These are phyloP conservation scores for Porodaedalea pini DNA, from an alignment of 1,284 basidiomycete species.

Conservation along the genomic window DNA sequence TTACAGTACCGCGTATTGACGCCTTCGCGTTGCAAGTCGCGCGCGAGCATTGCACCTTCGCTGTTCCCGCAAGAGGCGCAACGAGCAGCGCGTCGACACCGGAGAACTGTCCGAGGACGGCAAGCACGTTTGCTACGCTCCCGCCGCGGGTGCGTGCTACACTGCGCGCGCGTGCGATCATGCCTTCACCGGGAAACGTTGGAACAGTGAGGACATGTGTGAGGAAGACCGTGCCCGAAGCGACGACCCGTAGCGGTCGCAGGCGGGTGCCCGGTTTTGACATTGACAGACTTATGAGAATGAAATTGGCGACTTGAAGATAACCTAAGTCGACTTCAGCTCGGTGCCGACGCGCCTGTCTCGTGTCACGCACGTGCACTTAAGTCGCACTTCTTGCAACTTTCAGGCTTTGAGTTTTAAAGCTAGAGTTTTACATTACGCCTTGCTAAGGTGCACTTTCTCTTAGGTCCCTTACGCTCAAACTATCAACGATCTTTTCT, in stretches of 20 bases:
- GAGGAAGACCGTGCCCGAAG: constrained; percentile 73
- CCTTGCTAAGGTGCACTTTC: not conserved
- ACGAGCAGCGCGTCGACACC: constrained; percentile 64
- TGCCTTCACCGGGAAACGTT: constrained; percentile 54
- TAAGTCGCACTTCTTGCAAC: too few species aligned
- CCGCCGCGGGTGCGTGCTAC: constrained; percentile 66
- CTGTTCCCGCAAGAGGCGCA: constrained; percentile 69
- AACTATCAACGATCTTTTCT: constrained; percentile 42
- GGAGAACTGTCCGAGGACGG: constrained; percentile 66
- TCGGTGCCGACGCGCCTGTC: not conserved
- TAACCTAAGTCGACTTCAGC: not conserved
- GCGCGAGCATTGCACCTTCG: constrained; percentile 58
- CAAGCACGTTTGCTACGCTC: constrained; percentile 65
- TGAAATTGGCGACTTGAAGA: not conserved
- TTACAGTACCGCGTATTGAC: constrained; percentile 72
- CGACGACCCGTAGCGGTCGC: constrained; percentile 64
- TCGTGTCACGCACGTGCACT: not conserved
- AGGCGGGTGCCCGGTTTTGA: constrained; percentile 1
- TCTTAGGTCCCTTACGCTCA: constrained; percentile 30
- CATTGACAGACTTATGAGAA: not conserved
- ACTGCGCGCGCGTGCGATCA: constrained; percentile 63
- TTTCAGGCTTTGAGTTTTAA: too few species aligned
- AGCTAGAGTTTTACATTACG: not conserved
- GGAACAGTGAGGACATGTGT: constrained; percentile 65
- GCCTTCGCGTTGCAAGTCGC: constrained; percentile 62